Evolutionary conservation across 805 yeast genomes (phyloP), one percentile per base, ranked within the genome.

Genomic region (Sugiyamaella lignohabitans): DNA sequence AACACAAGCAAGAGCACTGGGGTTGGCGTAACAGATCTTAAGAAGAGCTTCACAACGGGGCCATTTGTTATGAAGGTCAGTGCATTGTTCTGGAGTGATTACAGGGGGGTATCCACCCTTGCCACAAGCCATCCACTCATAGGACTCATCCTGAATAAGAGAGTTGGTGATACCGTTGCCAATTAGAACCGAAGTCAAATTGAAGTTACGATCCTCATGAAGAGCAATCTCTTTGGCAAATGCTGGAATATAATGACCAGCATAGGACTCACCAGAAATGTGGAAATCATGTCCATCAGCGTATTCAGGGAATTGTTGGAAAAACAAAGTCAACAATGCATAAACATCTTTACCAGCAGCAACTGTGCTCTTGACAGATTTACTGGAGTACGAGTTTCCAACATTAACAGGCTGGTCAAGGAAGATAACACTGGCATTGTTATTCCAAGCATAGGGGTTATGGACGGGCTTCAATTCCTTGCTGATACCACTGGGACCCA

Each of bases 41-140:
- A 84, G 79, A 63, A 88, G 74, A 14, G 78, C 69, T 52, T 78
- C 68, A 72, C 96, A 88, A 62, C 89, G 78, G 44, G 84, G 86
- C 60, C 82, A 72, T 41, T 80, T 65, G 42, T 70, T 72, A 44
- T 75, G 73, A 81, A 88, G 79, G 22, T 69, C 67, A 45, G 76
- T 75, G 71, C 97, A 88, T 61, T 83, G 82, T 53, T 82, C 88
- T 42, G 83, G 87, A 32, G 77, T 69, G 54, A 88, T 70, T 3
- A 87, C 87, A 14, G 89, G 72, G 34, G 84, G 83, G 56, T 76
- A 80, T 35, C 95, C 96, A 56, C 96, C 95, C 60, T 80, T 73
- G 53, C 96, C 96, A 69, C 96, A 88, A 11, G 95, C 96, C 96
- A 87, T 88, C 65, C 94, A 95, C 62, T 83, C 81, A 65, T 83